Conservation (phyloP, 108 stramenopile species). For the Seminavis robusta region DNA sequence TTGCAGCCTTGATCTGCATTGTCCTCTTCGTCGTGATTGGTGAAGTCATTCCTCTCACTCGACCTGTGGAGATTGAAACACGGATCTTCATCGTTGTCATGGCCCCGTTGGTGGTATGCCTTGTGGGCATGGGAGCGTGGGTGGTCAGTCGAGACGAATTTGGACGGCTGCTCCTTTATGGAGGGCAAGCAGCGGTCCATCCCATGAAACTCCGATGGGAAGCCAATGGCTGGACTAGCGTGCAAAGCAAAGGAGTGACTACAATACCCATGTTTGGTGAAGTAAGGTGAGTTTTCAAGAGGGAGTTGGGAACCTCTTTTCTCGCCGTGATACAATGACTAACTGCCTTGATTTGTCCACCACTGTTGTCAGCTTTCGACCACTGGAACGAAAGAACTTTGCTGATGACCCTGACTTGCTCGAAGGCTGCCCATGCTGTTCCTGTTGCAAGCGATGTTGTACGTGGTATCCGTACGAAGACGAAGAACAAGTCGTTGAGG, state of each 20-base stretch:
- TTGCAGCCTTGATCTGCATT: slow-evolving; percentile 66
- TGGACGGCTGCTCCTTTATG: slow-evolving; percentile 67
- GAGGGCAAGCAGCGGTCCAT: slow-evolving; percentile 81
- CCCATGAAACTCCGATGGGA: slow-evolving; percentile 67
- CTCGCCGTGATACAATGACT: no score
- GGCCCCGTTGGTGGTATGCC: slow-evolving; percentile 67
- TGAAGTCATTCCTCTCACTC: slow-evolving; percentile 47
- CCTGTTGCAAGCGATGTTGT: no score
- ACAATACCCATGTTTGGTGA: slow-evolving; percentile 89
- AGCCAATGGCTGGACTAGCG: slow-evolving; percentile 73
- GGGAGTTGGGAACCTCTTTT: no score
- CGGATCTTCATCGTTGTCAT: slow-evolving; percentile 60
- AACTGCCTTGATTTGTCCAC: slow-evolving; percentile 3
- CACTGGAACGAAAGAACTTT: slow-evolving; percentile 43
- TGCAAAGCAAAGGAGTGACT: slow-evolving; percentile 71
- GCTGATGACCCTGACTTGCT: slow-evolving; percentile 32
- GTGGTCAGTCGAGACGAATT: slow-evolving; percentile 81
- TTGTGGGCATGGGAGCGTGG: slow-evolving; percentile 82
- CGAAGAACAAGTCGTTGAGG: slow-evolving; percentile 36
- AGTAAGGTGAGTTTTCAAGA: slow-evolving; percentile 53
- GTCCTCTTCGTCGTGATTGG: slow-evolving; percentile 68
- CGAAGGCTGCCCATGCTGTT: slow-evolving; percentile 45
- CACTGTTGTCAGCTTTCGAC: slow-evolving; percentile 40
- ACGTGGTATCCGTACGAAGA: slow-evolving; percentile 75
- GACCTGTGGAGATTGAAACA: slow-evolving; percentile 52